These are phyloP conservation scores for Rhinocladiella similis DNA, from an alignment of 2,329 filamentous ascomycete genomes.

Conservation along the genomic window DNA sequence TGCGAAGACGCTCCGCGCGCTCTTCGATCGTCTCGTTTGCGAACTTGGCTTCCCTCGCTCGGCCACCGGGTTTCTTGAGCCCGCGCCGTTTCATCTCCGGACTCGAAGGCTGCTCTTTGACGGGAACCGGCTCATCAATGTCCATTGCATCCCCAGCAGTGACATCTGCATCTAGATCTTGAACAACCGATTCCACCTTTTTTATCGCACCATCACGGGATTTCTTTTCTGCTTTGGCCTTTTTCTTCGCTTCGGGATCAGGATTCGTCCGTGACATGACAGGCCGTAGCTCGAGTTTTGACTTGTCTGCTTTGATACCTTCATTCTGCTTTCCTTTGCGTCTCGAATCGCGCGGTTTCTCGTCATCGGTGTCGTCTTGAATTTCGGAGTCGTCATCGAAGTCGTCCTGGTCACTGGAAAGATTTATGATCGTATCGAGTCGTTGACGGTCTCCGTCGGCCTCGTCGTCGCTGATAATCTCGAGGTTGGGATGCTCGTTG, in stretches of 20 bases:
- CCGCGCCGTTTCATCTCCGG: conserved; percentile 42
- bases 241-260: conserved; percentile 36
- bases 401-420: conserved; percentile 51
- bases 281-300: too few species aligned
- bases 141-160: conserved; percentile 29
- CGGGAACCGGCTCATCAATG: conserved; percentile 30
- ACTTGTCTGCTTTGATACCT: too few species aligned
- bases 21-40: conserved; percentile 29
- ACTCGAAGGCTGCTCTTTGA: conserved; percentile 37
- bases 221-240: conserved; percentile 7
- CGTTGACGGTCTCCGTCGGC: conserved; percentile 43
- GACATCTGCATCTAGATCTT: conserved; percentile 16
- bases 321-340: too few species aligned
- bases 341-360: too few species aligned
- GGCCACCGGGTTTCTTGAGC: conserved; percentile 37
- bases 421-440: conserved; percentile 59
- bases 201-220: background rate
- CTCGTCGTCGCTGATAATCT: conserved; percentile 49
- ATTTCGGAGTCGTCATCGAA: conserved; percentile 39
- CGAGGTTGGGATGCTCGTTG: too few species aligned
- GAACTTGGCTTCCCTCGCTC: conserved; percentile 14
- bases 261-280: too few species aligned
- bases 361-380: conserved; percentile 34
- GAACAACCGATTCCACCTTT: conserved; percentile 11
- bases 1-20: conserved; percentile 31